These are phyloP conservation scores for Trichocladium antarcticum DNA, from an alignment of 495 filamentous ascomycete species.

Conservation along the genomic window DNA sequence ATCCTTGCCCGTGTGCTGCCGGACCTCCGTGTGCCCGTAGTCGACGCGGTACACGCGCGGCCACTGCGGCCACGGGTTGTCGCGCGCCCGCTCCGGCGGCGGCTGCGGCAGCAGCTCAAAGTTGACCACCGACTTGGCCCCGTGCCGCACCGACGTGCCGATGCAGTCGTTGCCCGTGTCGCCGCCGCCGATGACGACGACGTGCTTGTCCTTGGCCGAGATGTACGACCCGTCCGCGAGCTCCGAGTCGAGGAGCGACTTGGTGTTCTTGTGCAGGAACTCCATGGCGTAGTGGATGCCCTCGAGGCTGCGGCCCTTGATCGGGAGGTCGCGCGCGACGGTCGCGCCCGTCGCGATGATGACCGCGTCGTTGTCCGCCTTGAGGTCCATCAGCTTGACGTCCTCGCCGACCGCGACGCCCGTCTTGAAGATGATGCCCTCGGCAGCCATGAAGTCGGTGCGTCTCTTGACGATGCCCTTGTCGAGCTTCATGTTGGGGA, in stretches of 20 bases:
- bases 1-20: slow-evolving; percentile 94
- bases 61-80: slow-evolving; percentile 99
- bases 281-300: slow-evolving; percentile 98
- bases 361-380: slow-evolving; percentile 68
- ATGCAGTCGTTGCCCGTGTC: slow-evolving; percentile 99
- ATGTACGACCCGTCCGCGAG: slow-evolving; percentile 83
- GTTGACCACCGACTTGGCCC: slow-evolving; percentile 92
- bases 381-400: slow-evolving; percentile 63
- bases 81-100: slow-evolving; percentile 81
- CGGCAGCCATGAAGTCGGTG: slow-evolving; percentile 89
- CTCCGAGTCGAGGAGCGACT: slow-evolving; percentile 90
- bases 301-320: slow-evolving; percentile 79
- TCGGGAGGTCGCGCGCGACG: slow-evolving; percentile 90
- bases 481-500: slow-evolving; percentile 99
- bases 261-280: slow-evolving; percentile 97
- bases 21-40: slow-evolving; percentile 94
- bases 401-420: slow-evolving; percentile 72
- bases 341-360: slow-evolving; percentile 96
- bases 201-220: slow-evolving; percentile 92
- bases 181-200: slow-evolving; percentile 96
- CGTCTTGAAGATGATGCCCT: slow-evolving; percentile 78
- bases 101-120: slow-evolving; percentile 96
- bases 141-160: slow-evolving; percentile 94
- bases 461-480: slow-evolving; percentile 96
- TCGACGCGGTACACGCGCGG: slow-evolving; percentile 97